phyloP scores from a whole-genome alignment of 768 basidiomycete genomes.

The Mycena leptocephala region DNA sequence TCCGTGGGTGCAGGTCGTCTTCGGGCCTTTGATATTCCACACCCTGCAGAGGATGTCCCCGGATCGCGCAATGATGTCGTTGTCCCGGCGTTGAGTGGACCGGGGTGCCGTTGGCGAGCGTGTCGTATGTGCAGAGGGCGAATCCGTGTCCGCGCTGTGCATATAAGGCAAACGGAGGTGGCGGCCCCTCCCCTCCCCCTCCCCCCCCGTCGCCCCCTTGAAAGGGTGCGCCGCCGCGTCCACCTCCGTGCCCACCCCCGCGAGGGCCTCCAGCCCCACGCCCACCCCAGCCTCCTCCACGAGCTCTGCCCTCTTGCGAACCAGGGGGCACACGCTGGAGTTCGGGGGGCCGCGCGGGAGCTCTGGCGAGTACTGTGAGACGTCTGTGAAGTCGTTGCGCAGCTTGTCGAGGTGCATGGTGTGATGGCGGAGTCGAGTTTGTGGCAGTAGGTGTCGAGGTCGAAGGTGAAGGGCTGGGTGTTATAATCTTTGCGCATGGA shows the following conservation, averaged over 20 bases:
- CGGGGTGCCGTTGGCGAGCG: too few relatives aligned
- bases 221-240: not conserved
- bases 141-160: not conserved
- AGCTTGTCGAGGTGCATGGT: too few relatives aligned
- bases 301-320: too few relatives aligned
- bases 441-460: not conserved
- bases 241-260: too few relatives aligned
- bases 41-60: not conserved
- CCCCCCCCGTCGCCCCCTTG: not conserved
- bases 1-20: not conserved
- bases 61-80: not conserved
- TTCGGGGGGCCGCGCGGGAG: not conserved
- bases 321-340: too few relatives aligned
- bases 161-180: not conserved
- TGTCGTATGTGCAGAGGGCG: not conserved
- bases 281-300: not conserved
- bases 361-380: not conserved
- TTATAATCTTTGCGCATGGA: not conserved
- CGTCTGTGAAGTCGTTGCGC: not conserved
- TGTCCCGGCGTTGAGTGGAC: not conserved
- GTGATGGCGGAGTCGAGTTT: not conserved
- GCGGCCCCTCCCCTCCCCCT: too few relatives aligned
- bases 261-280: not conserved
- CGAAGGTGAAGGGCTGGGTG: not conserved
- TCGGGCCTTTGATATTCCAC: not conserved